These are phyloP conservation scores for Aspergillus spinulosporus DNA, from an alignment of 2,329 filamentous ascomycete genomes.

Conservation along the genomic window DNA sequence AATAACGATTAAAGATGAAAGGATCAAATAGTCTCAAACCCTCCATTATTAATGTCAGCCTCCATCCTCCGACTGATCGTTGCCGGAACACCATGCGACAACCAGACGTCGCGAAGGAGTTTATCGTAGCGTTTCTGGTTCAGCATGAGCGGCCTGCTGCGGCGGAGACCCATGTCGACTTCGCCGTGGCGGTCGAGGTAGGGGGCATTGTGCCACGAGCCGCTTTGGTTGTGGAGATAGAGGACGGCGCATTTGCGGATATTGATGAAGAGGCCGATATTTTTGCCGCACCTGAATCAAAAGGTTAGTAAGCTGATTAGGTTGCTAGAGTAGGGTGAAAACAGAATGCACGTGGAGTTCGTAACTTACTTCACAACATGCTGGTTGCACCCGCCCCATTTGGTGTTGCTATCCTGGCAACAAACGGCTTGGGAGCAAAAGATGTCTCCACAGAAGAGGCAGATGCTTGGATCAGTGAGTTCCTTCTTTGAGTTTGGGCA, in stretches of 20 bases:
- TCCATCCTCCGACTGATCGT: slow-evolving; percentile 88
- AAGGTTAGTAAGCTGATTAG: slow-evolving; percentile 10
- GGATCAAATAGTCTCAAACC: slow-evolving; percentile 73
- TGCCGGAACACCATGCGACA: slow-evolving; percentile 82
- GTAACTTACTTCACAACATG: slow-evolving; percentile 75
- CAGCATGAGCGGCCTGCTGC: slow-evolving; percentile 84
- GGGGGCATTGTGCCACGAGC: slow-evolving; percentile 82
- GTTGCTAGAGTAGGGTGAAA: not conserved
- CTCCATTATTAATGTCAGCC: slow-evolving; percentile 93
- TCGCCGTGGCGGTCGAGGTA: slow-evolving; percentile 97
- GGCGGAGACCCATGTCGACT: slow-evolving; percentile 83
- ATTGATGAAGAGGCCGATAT: slow-evolving; percentile 92
- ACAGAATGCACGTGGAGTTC: not conserved
- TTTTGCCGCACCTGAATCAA: slow-evolving; percentile 71
- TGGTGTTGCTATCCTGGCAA: slow-evolving; percentile 69
- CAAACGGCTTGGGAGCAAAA: slow-evolving; percentile 94
- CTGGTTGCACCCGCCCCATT: slow-evolving; percentile 82
- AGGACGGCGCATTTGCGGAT: slow-evolving; percentile 93
- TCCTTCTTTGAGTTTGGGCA: slow-evolving; percentile 93
- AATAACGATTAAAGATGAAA: not conserved
- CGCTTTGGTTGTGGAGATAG: slow-evolving; percentile 78
- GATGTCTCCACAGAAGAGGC: slow-evolving; percentile 93
- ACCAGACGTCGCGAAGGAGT: slow-evolving; percentile 80
- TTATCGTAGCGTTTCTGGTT: slow-evolving; percentile 94
- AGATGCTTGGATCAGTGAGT: slow-evolving; percentile 84